These are phyloP conservation scores for Gnetum montanum DNA, from an alignment of 75 land plant species.

Conservation along the genomic window DNA sequence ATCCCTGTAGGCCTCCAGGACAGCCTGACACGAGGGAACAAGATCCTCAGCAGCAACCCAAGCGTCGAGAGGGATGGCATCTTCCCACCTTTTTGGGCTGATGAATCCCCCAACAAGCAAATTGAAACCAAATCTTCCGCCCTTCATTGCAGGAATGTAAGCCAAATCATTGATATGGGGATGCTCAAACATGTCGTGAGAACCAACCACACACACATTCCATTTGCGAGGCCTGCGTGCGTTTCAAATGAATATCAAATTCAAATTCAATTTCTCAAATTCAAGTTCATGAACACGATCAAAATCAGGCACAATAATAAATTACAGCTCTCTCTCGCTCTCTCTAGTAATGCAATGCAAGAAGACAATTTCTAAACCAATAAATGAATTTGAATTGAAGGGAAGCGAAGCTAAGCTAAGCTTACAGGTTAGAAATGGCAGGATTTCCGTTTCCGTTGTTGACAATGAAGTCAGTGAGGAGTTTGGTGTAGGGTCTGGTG, in stretches of 20 bases:
- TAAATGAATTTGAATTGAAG: no score
- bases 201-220: constrained; percentile 94
- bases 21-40: constrained; percentile 52
- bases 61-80: constrained; percentile 89
- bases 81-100: constrained; percentile 87
- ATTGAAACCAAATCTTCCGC: constrained; percentile 87
- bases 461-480: constrained; percentile 65
- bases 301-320: neutral
- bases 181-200: constrained; percentile 92
- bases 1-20: constrained; percentile 82
- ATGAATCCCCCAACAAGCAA: constrained; percentile 95
- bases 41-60: constrained; percentile 88
- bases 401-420: neutral
- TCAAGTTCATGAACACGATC: neutral
- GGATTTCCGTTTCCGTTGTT: constrained; percentile 61
- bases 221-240: constrained; percentile 89
- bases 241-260: constrained; percentile 4
- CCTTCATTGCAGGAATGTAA: constrained; percentile 84
- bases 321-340: neutral
- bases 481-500: constrained; percentile 69
- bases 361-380: neutral
- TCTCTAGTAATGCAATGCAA: neutral
- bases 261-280: neutral
- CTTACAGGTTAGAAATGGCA: constrained; percentile 77
- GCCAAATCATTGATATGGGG: constrained; percentile 99